Conservation (phyloP, 202 grass and related monocot genomes). For the Musa balbisiana region DNA sequence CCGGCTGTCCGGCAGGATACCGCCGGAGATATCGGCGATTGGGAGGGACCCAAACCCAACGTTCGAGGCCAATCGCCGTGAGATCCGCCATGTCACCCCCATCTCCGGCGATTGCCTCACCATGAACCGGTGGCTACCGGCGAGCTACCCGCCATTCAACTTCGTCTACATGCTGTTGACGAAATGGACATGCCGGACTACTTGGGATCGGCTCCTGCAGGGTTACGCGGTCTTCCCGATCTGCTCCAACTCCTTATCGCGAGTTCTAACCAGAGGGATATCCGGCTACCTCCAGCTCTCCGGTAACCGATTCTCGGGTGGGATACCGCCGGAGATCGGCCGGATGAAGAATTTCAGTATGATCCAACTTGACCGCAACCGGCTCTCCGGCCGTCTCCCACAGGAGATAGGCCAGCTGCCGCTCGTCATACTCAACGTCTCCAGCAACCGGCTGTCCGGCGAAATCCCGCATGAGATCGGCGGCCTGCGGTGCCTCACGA, state of each 20-base stretch:
- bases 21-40: conserved; percentile 46
- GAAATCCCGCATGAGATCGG: conserved; percentile 54
- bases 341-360: conserved; percentile 53
- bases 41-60: conserved; percentile 56
- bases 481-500: conserved; percentile 45
- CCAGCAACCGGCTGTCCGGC: conserved; percentile 57
- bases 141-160: conserved; percentile 78
- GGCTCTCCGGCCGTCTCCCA: conserved; percentile 42
- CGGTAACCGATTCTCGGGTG: conserved; percentile 63
- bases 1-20: conserved; percentile 42
- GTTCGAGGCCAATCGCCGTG: conserved; percentile 44
- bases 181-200: conserved; percentile 45
- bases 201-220: conserved; percentile 60
- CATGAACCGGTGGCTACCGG: conserved; percentile 84
- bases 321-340: conserved; percentile 49
- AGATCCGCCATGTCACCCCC: conserved; percentile 17
- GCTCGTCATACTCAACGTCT: conserved; percentile 67
- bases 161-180: conserved; percentile 69
- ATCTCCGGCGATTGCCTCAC: conserved; percentile 65
- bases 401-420: conserved; percentile 45
- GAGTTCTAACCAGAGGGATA: conserved; percentile 33
- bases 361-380: conserved; percentile 62
- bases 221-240: conserved; percentile 64
- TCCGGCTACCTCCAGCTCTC: conserved; percentile 80
- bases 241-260: conserved; percentile 48